These are phyloP conservation scores for Colletotrichum lini DNA, from an alignment of 2,329 filamentous ascomycete genomes.

Conservation along the genomic window DNA sequence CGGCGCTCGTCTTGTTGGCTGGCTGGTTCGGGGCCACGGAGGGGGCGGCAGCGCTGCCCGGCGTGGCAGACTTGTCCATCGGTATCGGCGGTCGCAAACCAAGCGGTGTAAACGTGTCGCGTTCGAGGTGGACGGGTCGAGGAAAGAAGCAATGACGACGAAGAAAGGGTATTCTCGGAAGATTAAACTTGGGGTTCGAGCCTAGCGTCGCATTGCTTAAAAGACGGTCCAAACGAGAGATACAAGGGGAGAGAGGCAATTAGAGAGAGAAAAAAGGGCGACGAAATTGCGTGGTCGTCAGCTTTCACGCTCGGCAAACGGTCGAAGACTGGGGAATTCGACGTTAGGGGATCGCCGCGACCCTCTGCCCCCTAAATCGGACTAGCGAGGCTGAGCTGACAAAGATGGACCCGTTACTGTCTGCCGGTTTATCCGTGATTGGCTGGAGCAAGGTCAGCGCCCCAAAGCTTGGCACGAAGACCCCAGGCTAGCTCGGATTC, in stretches of 20 bases:
- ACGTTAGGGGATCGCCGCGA: constrained; percentile 31
- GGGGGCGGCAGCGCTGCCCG: constrained; percentile 53
- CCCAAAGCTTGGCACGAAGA: constrained; percentile 39
- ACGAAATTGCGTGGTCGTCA: constrained; percentile 40
- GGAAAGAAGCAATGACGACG: constrained; percentile 3
- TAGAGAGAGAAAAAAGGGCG: neutral
- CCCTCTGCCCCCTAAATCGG: constrained; percentile 37
- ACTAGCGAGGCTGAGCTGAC: constrained; percentile 42
- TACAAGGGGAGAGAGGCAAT: neutral
- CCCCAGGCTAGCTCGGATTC: constrained; percentile 22
- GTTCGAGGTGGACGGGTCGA: neutral
- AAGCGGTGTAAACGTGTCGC: constrained; percentile 20
- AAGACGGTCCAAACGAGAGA: neutral
- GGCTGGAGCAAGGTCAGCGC: neutral
- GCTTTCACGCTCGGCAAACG: constrained; percentile 28
- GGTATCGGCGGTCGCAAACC: constrained; percentile 28
- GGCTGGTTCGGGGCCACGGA: constrained; percentile 67
- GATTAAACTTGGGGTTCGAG: constrained; percentile 32
- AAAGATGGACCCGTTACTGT: constrained; percentile 19
- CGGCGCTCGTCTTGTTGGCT: constrained; percentile 67
- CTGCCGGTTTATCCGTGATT: constrained; percentile 38
- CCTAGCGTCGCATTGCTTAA: constrained; percentile 40
- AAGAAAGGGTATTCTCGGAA: constrained; percentile 5
- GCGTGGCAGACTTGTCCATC: constrained; percentile 60
- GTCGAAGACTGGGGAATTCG: constrained; percentile 29